Conservation (phyloP, 2,329 filamentous ascomycete genomes). For the Leptodontidium sp. region DNA sequence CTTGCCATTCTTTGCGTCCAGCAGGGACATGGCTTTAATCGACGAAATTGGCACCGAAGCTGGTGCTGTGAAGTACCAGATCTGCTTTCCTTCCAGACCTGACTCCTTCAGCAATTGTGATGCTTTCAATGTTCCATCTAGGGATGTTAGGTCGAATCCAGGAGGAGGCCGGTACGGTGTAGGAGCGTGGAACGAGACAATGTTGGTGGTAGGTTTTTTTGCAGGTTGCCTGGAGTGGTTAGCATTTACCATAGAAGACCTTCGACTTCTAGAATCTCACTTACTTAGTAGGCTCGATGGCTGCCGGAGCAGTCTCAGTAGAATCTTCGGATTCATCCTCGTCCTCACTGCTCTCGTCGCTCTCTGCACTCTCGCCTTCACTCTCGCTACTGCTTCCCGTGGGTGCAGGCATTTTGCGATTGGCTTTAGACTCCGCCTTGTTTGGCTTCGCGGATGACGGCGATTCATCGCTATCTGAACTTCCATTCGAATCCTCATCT, state of each 20-base stretch:
- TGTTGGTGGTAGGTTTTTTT: constrained; percentile 30
- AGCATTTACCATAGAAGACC: not conserved
- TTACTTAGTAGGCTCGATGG: constrained; percentile 33
- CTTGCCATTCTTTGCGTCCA: constrained; percentile 60
- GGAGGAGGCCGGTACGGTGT: constrained; percentile 40
- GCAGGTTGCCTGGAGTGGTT: constrained; percentile 28
- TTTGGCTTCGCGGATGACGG: constrained; percentile 33
- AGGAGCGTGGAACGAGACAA: constrained; percentile 29
- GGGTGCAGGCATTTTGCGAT: constrained; percentile 39
- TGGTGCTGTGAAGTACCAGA: constrained; percentile 83
- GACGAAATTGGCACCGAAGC: constrained; percentile 73
- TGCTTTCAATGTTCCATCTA: constrained; percentile 30
- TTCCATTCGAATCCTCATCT: constrained; percentile 30
- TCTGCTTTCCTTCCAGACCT: constrained; percentile 72
- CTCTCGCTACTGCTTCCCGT: constrained; percentile 37
- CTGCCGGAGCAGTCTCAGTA: constrained; percentile 34
- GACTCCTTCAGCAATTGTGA: constrained; percentile 64
- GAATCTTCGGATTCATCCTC: constrained; percentile 47
- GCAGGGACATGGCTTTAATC: constrained; percentile 70
- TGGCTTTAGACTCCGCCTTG: constrained; percentile 30
- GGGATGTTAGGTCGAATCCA: constrained; percentile 40
- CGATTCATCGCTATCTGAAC: constrained; percentile 38
- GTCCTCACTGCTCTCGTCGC: constrained; percentile 49
- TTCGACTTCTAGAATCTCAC: not conserved
- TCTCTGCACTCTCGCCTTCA: constrained; percentile 44